Conservation (phyloP, 179 eudicot species). For the Beta corolliflora region DNA sequence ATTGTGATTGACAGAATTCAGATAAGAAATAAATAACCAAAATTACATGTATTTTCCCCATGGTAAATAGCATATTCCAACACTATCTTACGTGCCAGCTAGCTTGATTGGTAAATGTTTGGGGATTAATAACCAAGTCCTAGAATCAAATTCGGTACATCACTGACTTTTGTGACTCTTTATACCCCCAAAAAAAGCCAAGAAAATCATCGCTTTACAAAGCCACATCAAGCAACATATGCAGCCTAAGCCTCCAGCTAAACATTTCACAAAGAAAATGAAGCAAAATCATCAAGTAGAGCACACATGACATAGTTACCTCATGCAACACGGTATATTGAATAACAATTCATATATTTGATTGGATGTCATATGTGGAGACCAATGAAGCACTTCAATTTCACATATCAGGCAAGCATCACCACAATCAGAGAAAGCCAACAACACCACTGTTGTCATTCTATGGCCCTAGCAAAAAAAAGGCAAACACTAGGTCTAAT, state of each 20-base stretch:
- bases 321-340: not conserved
- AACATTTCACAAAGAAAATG: not conserved
- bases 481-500: not conserved
- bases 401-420: not conserved
- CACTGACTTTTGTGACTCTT: too few species aligned
- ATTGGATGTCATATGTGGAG: constrained; percentile 1
- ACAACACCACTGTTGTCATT: not conserved
- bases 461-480: not conserved
- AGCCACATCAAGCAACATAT: not conserved
- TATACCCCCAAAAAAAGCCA: too few species aligned
- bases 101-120: too few species aligned
- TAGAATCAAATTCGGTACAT: too few species aligned
- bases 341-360: not conserved
- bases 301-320: not conserved
- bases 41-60: not conserved
- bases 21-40: not conserved
- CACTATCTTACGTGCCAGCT: too few species aligned
- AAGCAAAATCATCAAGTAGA: not conserved
- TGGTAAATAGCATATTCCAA: not conserved
- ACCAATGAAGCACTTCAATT: not conserved
- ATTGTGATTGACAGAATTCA: too few species aligned
- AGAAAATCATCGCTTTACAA: not conserved
- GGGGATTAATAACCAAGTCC: too few species aligned
- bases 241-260: not conserved
- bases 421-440: not conserved